Percentiles rank a stretch among this genome's conserved stretches.
These are phyloP conservation scores for Calophaca sinica DNA, from an alignment of 306 rosid species.

Conservation along the genomic window DNA sequence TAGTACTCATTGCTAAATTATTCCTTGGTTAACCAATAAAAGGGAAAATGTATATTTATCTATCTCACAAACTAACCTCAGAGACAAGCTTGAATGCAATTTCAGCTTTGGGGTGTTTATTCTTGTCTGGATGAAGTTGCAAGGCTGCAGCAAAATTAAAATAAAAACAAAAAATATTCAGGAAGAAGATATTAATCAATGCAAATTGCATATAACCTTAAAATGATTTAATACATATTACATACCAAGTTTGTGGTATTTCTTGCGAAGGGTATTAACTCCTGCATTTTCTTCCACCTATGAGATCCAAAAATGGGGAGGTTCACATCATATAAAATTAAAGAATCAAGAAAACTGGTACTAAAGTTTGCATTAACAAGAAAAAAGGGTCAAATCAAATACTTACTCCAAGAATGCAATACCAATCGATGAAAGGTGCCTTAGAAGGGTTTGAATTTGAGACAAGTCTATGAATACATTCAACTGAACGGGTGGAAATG, in stretches of 20 bases:
- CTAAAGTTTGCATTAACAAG: not conserved
- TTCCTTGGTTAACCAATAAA: not conserved
- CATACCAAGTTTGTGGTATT: constrained; percentile 88
- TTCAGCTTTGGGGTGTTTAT: constrained; percentile 86
- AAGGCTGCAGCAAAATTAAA: constrained; percentile 73
- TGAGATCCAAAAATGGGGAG: constrained; percentile 38
- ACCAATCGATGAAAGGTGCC: constrained; percentile 79
- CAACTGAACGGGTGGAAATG: constrained; percentile 59
- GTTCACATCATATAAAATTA: constrained; percentile 34
- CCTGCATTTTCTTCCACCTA: constrained; percentile 84
- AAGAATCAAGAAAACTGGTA: no score
- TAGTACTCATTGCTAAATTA: not conserved
- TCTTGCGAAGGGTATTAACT: constrained; percentile 63
- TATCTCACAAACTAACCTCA: constrained; percentile 64
- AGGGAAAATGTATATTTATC: not conserved
- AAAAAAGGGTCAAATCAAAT: not conserved
- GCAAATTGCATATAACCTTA: not conserved
- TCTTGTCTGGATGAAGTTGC: constrained; percentile 96
- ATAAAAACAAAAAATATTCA: constrained; percentile 5
- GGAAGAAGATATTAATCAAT: constrained; percentile 8
- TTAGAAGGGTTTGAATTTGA: constrained; percentile 29
- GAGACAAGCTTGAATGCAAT: constrained; percentile 89
- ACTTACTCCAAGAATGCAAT: constrained; percentile 84
- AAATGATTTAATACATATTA: not conserved
- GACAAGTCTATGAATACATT: constrained; percentile 65